These are phyloP conservation scores for Metschnikowia kofuensis DNA, from an alignment of 805 yeast genomes.

Conservation along the genomic window DNA sequence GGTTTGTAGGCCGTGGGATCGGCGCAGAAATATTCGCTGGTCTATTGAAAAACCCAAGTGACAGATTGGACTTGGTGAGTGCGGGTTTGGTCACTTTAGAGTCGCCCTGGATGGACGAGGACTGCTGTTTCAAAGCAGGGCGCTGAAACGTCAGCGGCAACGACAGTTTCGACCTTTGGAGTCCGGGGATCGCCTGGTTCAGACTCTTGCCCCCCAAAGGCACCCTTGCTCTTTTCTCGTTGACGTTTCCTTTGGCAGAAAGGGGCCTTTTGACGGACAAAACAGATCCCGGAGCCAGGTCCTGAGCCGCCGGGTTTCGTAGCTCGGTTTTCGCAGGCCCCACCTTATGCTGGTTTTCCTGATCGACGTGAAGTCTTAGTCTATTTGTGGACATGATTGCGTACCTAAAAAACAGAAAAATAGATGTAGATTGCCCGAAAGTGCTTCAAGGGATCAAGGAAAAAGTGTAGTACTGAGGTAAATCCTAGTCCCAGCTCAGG, in stretches of 20 bases:
- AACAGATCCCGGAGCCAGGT: neutral
- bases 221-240: slow-evolving; percentile 22
- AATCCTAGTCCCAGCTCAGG: neutral
- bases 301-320: slow-evolving; percentile 1
- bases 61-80: slow-evolving; percentile 34
- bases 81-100: slow-evolving; percentile 18
- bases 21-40: slow-evolving; percentile 1
- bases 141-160: slow-evolving; percentile 9
- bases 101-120: neutral
- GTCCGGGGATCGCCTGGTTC: slow-evolving; percentile 25
- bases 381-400: slow-evolving; percentile 5
- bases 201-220: slow-evolving; percentile 43
- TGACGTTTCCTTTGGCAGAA: neutral
- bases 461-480: no score
- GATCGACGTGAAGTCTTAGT: slow-evolving; percentile 9
- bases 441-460: no score
- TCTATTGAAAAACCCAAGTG: slow-evolving; percentile 29
- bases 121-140: neutral
- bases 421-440: neutral
- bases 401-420: neutral
- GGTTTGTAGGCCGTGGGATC: slow-evolving; percentile 8
- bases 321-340: slow-evolving; percentile 8
- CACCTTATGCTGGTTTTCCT: slow-evolving; percentile 14
- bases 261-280: slow-evolving; percentile 9
- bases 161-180: slow-evolving; percentile 29